Evolutionary conservation across 2,329 filamentous ascomycete genomes (phyloP).

Genomic region (Gliomastix tumulicola): DNA sequence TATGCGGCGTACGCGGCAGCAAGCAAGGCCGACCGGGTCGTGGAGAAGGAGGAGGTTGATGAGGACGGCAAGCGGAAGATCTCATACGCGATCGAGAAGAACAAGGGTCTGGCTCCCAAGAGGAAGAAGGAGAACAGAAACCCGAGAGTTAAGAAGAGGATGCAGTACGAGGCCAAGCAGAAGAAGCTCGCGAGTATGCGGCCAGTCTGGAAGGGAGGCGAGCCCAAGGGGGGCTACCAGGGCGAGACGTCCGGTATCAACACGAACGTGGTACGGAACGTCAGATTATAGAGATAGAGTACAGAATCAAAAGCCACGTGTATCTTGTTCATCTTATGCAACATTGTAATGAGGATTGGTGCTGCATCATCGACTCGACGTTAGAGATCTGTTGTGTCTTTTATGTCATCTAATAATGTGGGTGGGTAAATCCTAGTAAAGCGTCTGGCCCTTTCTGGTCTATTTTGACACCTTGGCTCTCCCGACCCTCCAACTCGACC

Average conservation of each 20-base stretch:
- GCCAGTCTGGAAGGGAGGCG: constrained; percentile 77
- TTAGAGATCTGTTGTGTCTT: background rate
- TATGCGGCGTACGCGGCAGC: constrained; percentile 52
- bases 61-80: constrained; percentile 88
- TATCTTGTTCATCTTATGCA: background rate
- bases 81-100: constrained; percentile 91
- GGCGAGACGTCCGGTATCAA: constrained; percentile 96
- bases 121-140: constrained; percentile 93
- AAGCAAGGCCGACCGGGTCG: constrained; percentile 54
- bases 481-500: too few species aligned
- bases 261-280: constrained; percentile 84
- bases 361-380: background rate
- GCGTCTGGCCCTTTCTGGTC: too few species aligned
- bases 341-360: background rate
- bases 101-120: constrained; percentile 86
- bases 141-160: constrained; percentile 95
- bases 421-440: too few species aligned
- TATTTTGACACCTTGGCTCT: too few species aligned
- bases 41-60: constrained; percentile 63
- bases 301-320: background rate
- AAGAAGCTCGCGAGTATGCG: constrained; percentile 92
- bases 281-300: constrained; percentile 60
- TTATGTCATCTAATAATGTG: too few species aligned
- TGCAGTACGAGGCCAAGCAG: constrained; percentile 93
- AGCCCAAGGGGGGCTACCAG: constrained; percentile 77